Evolutionary conservation across 805 yeast genomes (phyloP).

Genomic region (Ogataea nonfermentans): DNA sequence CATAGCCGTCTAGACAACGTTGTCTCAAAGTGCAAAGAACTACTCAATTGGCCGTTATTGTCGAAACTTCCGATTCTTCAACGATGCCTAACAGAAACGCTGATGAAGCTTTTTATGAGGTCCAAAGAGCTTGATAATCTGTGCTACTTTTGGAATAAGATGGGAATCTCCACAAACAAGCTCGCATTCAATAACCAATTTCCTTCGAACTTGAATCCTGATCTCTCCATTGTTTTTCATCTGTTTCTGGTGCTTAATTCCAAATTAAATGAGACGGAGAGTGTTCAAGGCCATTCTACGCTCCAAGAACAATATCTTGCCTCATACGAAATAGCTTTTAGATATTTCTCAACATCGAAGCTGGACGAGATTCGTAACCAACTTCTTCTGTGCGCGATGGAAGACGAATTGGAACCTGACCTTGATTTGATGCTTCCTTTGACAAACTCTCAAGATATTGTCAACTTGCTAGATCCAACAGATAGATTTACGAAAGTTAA

Average conservation of each 20-base stretch:
- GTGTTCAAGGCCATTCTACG: not conserved
- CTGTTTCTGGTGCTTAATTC: constrained; percentile 17
- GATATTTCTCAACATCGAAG: constrained; percentile 10
- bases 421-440: constrained; percentile 12
- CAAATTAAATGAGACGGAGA: constrained; percentile 2
- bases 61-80: constrained; percentile 27
- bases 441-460: constrained; percentile 11
- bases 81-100: constrained; percentile 24
- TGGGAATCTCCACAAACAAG: constrained; percentile 17
- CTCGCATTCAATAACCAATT: constrained; percentile 9
- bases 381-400: constrained; percentile 8
- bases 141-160: constrained; percentile 24
- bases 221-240: constrained; percentile 22
- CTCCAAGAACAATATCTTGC: constrained; percentile 1
- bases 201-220: constrained; percentile 14
- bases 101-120: constrained; percentile 25
- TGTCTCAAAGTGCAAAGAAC: constrained; percentile 23
- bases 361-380: constrained; percentile 17
- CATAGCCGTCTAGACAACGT: constrained; percentile 20
- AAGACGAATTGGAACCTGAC: constrained; percentile 6
- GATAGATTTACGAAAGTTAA: constrained; percentile 9
- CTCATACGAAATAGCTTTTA: constrained; percentile 15
- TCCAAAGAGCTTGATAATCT: constrained; percentile 18
- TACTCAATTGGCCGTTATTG: constrained; percentile 32
- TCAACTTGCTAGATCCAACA: constrained; percentile 12